These are phyloP conservation scores for Alternaria consortialis DNA, from an alignment of 2,329 filamentous ascomycete genomes.

Conservation along the genomic window DNA sequence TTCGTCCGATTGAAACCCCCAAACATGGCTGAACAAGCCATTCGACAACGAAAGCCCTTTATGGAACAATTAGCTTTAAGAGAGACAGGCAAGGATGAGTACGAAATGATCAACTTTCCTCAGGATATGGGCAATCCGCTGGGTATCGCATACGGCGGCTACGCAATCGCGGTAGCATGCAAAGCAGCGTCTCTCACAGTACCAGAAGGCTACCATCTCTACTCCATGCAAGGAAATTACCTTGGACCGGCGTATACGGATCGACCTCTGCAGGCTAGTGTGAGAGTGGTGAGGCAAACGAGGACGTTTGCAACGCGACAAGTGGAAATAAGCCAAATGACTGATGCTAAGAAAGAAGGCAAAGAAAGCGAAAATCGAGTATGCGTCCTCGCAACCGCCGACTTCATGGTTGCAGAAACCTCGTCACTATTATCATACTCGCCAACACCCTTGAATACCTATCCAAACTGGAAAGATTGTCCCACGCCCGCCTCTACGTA, in stretches of 20 bases:
- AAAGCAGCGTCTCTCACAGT: conserved; percentile 55
- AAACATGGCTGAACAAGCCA: background rate
- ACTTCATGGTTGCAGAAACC: conserved; percentile 58
- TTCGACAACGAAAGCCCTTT: conserved; percentile 14
- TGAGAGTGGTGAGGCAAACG: conserved; percentile 55
- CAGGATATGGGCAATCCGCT: conserved; percentile 47
- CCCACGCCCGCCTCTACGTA: conserved; percentile 8
- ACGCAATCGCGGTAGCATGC: conserved; percentile 53
- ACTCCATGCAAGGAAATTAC: conserved; percentile 59
- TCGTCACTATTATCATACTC: conserved; percentile 51
- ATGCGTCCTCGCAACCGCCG: conserved; percentile 57
- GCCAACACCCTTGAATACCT: conserved; percentile 45
- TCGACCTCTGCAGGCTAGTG: conserved; percentile 50
- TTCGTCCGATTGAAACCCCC: background rate
- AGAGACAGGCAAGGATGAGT: conserved; percentile 20
- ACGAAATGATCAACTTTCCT: conserved; percentile 43
- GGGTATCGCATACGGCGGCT: conserved; percentile 59
- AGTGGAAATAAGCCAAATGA: conserved; percentile 56
- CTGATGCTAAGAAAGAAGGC: conserved; percentile 10
- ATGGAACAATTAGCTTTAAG: conserved; percentile 27
- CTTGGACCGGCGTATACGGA: conserved; percentile 57
- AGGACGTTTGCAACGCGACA: conserved; percentile 60
- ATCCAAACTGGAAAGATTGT: conserved; percentile 32
- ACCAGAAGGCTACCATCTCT: conserved; percentile 52
- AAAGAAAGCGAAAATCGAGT: conserved; percentile 49